phyloP scores from a whole-genome alignment of 768 basidiomycete genomes.

The Phanerochaete carnosa region DNA sequence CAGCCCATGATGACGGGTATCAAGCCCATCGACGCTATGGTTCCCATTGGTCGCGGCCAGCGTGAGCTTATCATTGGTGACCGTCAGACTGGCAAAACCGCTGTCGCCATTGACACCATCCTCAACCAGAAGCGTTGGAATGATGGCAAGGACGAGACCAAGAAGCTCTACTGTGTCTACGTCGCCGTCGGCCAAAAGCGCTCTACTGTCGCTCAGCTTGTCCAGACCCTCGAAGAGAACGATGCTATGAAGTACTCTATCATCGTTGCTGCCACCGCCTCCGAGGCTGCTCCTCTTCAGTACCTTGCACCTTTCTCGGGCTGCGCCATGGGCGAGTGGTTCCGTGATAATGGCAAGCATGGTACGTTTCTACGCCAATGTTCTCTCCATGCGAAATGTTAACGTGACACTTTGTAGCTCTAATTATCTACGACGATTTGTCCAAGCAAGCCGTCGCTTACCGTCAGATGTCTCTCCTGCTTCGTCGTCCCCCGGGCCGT shows the following conservation, averaged over 20 bases:
- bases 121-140: slow-evolving; percentile 99
- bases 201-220: slow-evolving; percentile 98
- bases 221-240: slow-evolving; percentile 99
- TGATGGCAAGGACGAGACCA: slow-evolving; percentile 91
- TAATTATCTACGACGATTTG: slow-evolving; percentile 99
- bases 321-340: slow-evolving; percentile 99
- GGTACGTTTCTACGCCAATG: slow-evolving; percentile 43
- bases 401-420: slow-evolving; percentile 42
- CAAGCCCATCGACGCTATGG: slow-evolving; percentile 99
- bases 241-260: slow-evolving; percentile 99
- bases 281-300: slow-evolving; percentile 98
- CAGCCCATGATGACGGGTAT: slow-evolving; percentile 99
- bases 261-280: slow-evolving; percentile 98
- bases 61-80: slow-evolving; percentile 99
- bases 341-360: slow-evolving; percentile 99
- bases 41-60: slow-evolving; percentile 99
- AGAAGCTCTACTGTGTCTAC: slow-evolving; percentile 99
- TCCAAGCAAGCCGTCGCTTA: slow-evolving; percentile 99
- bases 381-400: not conserved
- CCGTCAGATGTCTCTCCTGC: slow-evolving; percentile 99
- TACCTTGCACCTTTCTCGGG: slow-evolving; percentile 99
- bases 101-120: slow-evolving; percentile 99
- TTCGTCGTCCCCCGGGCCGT: slow-evolving; percentile 99
- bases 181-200: slow-evolving; percentile 99
- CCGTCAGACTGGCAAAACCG: slow-evolving; percentile 99